Conservation (phyloP, 2,329 filamentous ascomycete species). For the Fusarium paranaense region DNA sequence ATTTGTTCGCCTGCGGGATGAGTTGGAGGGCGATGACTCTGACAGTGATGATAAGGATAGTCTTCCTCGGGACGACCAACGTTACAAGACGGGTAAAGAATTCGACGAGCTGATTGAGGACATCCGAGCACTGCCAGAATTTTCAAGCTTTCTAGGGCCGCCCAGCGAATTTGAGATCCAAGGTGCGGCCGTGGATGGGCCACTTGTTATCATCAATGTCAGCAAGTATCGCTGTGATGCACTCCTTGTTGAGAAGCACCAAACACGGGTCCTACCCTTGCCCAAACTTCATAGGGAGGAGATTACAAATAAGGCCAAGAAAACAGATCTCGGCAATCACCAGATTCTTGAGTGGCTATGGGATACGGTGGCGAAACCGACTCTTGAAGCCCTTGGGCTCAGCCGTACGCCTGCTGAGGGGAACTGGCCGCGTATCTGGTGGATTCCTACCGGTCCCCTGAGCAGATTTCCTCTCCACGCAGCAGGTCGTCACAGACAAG, state of each 20-base stretch:
- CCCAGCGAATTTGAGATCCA: not conserved
- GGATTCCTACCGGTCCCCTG: not conserved
- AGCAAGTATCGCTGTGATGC: not conserved
- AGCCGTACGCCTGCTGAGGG: not conserved
- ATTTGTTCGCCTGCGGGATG: not conserved
- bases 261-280: not conserved
- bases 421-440: not conserved
- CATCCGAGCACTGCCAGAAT: not conserved
- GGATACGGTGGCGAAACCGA: not conserved
- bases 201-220: not conserved
- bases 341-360: not conserved
- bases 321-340: not conserved
- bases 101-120: not conserved
- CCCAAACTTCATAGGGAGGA: not conserved
- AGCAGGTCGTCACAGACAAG: not conserved
- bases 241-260: not conserved
- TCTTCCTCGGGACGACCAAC: not conserved
- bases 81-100: not conserved
- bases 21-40: not conserved
- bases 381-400: not conserved
- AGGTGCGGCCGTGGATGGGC: not conserved
- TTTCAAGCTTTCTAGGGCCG: not conserved
- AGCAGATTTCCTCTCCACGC: constrained; percentile 8
- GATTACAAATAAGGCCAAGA: not conserved
- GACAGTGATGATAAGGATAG: not conserved